Conservation (phyloP, 805 yeast species). For the Blastobotrys terrestris region DNA sequence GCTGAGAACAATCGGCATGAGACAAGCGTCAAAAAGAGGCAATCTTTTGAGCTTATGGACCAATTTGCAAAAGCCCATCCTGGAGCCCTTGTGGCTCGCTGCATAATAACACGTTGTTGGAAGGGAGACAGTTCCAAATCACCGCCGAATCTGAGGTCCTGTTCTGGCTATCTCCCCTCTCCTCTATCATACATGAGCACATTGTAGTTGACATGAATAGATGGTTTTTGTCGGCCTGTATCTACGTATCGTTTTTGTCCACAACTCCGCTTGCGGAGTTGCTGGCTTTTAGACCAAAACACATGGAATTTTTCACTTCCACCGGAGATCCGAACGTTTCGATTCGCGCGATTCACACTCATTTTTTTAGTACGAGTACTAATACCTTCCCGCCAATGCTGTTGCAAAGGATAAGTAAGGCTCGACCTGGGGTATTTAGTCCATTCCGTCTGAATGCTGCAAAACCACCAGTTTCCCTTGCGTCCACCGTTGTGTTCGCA, state of each 20-base stretch:
- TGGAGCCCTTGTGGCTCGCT: conserved; percentile 1
- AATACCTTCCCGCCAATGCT: neutral
- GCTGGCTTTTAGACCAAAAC: too few species aligned
- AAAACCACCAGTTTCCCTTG: neutral
- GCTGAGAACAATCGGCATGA: neutral
- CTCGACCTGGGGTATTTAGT: neutral
- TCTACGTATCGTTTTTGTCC: too few species aligned
- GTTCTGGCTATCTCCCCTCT: neutral
- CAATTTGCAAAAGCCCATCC: neutral
- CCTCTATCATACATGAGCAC: too few species aligned
- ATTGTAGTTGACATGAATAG: too few species aligned
- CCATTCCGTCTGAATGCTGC: neutral
- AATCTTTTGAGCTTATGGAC: neutral
- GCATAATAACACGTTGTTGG: neutral
- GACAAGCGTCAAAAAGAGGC: neutral
- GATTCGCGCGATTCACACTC: too few species aligned
- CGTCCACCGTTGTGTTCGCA: neutral
- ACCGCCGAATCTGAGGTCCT: neutral
- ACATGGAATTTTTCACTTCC: too few species aligned
- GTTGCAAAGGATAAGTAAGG: neutral
- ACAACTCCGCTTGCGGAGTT: neutral
- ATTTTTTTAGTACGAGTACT: too few species aligned
- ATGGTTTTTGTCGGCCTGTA: too few species aligned
- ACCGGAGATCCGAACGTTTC: neutral
- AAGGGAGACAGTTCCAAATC: neutral